Percentiles rank a stretch among this genome's conserved stretches.
Conservation (phyloP, 257 asterid genomes). For the Lycium ferocissimum region DNA sequence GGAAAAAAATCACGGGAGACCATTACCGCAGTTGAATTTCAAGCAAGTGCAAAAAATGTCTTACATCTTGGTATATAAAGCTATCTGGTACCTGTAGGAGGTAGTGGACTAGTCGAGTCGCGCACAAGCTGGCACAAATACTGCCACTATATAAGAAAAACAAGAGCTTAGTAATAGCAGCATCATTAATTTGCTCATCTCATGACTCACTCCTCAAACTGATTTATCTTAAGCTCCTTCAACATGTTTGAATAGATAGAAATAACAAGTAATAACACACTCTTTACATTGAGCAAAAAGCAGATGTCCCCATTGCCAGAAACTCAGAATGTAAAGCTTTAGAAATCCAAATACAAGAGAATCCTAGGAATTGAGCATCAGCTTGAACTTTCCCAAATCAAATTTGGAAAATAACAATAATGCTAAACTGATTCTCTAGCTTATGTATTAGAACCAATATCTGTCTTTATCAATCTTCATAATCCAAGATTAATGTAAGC, state of each 20-base stretch:
- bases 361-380: not conserved
- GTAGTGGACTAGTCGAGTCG: not conserved
- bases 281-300: not conserved
- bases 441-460: not conserved
- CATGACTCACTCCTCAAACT: constrained; percentile 4
- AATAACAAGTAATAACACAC: not conserved
- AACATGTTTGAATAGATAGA: not conserved
- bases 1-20: too few relatives aligned
- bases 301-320: not conserved
- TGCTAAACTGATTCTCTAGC: not conserved
- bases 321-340: constrained; percentile 3
- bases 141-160: not conserved
- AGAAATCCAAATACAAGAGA: not conserved
- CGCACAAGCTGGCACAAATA: not conserved
- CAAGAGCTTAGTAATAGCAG: not conserved
- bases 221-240: not conserved
- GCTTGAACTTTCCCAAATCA: not conserved
- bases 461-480: not conserved
- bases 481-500: not conserved
- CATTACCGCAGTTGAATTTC: too few relatives aligned
- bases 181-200: not conserved
- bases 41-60: too few relatives aligned
- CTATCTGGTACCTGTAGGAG: not conserved
- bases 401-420: not conserved
- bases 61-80: not conserved